These are phyloP conservation scores for Ogataea ganodermae DNA, from an alignment of 805 yeast species.

Conservation along the genomic window DNA sequence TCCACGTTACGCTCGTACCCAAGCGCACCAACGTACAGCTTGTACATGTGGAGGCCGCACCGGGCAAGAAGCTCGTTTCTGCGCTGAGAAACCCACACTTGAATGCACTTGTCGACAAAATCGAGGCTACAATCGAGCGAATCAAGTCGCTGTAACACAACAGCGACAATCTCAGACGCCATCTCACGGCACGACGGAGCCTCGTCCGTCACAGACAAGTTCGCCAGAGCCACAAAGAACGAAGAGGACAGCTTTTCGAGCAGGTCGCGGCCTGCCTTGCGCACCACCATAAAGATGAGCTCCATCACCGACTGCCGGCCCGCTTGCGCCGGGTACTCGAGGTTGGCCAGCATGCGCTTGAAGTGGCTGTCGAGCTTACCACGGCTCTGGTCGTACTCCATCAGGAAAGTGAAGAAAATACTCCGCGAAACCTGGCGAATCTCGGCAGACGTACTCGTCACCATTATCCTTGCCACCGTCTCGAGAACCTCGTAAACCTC, in stretches of 20 bases:
- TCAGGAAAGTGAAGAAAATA: constrained; percentile 78
- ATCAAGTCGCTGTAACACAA: constrained; percentile 53
- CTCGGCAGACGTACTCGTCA: constrained; percentile 81
- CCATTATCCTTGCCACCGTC: constrained; percentile 77
- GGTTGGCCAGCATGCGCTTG: constrained; percentile 74
- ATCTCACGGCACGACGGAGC: constrained; percentile 78
- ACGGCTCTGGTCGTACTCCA: constrained; percentile 93
- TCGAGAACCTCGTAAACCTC: constrained; percentile 91
- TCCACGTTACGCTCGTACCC: constrained; percentile 40
- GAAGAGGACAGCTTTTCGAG: constrained; percentile 65
- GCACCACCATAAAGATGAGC: constrained; percentile 67
- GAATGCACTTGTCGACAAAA: constrained; percentile 43
- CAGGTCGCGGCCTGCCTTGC: constrained; percentile 62
- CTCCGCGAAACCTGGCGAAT: constrained; percentile 84
- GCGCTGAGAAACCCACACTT: constrained; percentile 65
- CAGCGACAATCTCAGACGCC: constrained; percentile 64
- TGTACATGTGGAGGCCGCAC: constrained; percentile 75
- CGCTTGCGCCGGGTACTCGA: constrained; percentile 78
- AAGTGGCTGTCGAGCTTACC: constrained; percentile 83
- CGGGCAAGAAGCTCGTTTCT: constrained; percentile 55
- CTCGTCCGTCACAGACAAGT: constrained; percentile 76
- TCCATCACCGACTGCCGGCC: constrained; percentile 94
- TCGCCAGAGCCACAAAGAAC: constrained; percentile 80
- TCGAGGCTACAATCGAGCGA: constrained; percentile 28
- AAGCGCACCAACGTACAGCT: constrained; percentile 53